phyloP scores from a whole-genome alignment of 345 rosid species.

The Eucalyptus erythrocorys region DNA sequence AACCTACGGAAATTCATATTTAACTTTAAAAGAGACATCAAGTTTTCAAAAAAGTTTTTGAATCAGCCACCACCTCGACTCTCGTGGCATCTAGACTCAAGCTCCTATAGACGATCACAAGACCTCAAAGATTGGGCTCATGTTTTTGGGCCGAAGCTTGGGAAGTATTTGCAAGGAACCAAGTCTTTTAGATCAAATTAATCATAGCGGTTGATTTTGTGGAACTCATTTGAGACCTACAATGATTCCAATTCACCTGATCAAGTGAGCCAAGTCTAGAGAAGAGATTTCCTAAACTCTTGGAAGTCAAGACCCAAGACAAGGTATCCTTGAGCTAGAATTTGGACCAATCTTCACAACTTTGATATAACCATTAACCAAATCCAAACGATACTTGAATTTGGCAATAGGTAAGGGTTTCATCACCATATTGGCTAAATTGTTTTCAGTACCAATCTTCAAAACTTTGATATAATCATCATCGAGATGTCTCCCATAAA shows the following conservation, averaged over 20 bases:
- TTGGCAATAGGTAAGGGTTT: no score
- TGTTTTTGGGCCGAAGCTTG: neutral
- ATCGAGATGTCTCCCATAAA: no score
- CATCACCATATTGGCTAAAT: fast-evolving
- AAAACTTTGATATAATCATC: no score
- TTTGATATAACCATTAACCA: no score
- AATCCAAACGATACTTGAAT: no score
- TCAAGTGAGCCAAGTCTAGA: neutral
- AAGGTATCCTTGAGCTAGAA: neutral
- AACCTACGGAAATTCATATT: fast-evolving
- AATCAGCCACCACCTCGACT: neutral
- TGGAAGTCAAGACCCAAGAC: neutral
- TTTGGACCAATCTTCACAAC: no score
- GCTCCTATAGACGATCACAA: neutral
- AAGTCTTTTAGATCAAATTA: neutral
- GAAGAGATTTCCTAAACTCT: neutral
- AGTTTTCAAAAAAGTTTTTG: neutral
- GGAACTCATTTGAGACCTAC: neutral
- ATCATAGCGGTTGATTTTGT: neutral
- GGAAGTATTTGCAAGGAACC: neutral
- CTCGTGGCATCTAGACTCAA: neutral
- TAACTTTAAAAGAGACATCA: neutral
- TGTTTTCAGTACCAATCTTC: no score
- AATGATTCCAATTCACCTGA: neutral
- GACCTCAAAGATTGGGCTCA: neutral